Evolutionary conservation across 75 land plant species (phyloP), one percentile per base, ranked within the genome.

Genomic region (Isoetes taiwanensis): DNA sequence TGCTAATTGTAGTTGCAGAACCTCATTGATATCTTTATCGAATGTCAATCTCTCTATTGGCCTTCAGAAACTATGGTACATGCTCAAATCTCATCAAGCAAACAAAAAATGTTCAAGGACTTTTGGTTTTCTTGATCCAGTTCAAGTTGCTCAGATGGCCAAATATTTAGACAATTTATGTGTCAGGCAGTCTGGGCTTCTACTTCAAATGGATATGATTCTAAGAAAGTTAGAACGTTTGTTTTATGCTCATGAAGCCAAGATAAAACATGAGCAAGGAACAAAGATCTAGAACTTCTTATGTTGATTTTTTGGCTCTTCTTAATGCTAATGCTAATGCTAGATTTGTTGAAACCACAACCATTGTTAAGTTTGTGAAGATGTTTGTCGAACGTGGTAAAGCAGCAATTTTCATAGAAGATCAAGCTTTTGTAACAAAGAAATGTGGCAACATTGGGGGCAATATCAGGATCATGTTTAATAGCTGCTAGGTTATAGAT

Each of bases 181-280:
- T 66, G 37, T 66, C 69, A 26, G 69, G 69, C 0, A 59, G 69
- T 62, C 63, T 84, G 54, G 84, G 90, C 66, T 82, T 90, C 14
- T 88, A 89, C 33, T 84, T 90, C 26, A 79, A 76, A 82, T 82
- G 43, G 96, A 85, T 67, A 89, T 90, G 17, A 90, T 89, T 32
- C 96, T 90, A 27, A 85, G 81, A 80, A 89, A 89, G 56, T 87
- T 85, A 14, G 86, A 89, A 55, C 96, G 85, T 43, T 80, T 89
- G 37, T 89, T 76, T 72, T 72, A 79, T 20, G 96, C 96, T 14
- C 96, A 85, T n/a, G 96, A 89, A 58, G 85, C 83, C 2, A 33
- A 90, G 16, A 69, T 88, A 72, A n/a, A 62, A 68, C 67, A 69
- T 88, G 80, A 46, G 55, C 66, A 50, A 66, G 25, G 77, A 70